Conservation (phyloP, 805 yeast species). For the Millerozyma miso region DNA sequence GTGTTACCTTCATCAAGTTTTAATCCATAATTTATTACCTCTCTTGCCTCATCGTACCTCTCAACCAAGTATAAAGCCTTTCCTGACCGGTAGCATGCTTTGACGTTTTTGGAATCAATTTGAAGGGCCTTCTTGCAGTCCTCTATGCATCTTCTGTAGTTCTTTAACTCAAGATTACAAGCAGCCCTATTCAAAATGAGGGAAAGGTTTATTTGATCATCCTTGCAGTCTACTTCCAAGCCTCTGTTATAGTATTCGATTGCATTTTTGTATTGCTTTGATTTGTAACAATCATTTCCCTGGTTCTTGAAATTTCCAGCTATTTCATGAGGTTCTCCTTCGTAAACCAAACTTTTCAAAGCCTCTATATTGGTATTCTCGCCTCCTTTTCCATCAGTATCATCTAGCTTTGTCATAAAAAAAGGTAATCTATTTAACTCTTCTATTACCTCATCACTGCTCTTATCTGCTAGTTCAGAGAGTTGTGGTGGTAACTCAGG, state of each 20-base stretch:
- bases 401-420: slow-evolving; percentile 87
- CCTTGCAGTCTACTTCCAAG: slow-evolving; percentile 63
- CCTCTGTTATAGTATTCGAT: slow-evolving; percentile 77
- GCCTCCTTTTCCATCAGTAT: slow-evolving; percentile 71
- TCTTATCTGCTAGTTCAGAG: slow-evolving; percentile 55
- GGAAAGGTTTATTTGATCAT: slow-evolving; percentile 50
- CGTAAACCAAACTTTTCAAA: slow-evolving; percentile 83
- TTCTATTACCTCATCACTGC: slow-evolving; percentile 69
- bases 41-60: slow-evolving; percentile 66
- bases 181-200: slow-evolving; percentile 84
- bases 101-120: slow-evolving; percentile 64
- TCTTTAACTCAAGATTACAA: slow-evolving; percentile 79
- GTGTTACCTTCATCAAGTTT: slow-evolving; percentile 55
- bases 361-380: slow-evolving; percentile 80
- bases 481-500: slow-evolving; percentile 82
- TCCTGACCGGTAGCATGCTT: slow-evolving; percentile 83
- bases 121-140: slow-evolving; percentile 74
- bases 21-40: slow-evolving; percentile 62
- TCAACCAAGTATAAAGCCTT: slow-evolving; percentile 71
- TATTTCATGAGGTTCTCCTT: slow-evolving; percentile 91
- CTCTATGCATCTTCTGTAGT: slow-evolving; percentile 79
- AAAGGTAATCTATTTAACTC: slow-evolving; percentile 86
- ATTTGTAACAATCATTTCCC: slow-evolving; percentile 83
- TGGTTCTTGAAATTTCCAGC: slow-evolving; percentile 88
- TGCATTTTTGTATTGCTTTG: slow-evolving; percentile 71